A percentile compares a stretch with the other conserved stretches of the same genome.
Conservation (phyloP, 805 yeast species). For the Wickerhamomyces chambardii region DNA sequence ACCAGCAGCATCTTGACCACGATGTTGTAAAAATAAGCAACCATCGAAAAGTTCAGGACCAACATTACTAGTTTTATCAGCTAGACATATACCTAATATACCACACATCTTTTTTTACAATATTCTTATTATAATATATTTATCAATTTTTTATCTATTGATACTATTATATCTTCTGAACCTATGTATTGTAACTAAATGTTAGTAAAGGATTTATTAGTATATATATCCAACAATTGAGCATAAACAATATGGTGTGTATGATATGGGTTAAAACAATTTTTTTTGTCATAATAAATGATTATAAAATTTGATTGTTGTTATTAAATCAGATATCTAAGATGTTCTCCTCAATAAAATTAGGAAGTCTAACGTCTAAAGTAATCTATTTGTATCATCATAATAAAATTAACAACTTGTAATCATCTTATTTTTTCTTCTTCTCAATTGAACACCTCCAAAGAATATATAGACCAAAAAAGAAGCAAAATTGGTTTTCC, state of each 20-base stretch:
- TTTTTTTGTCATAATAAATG: too few species aligned
- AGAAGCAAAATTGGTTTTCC: too few species aligned
- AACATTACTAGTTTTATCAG: constrained; percentile 63
- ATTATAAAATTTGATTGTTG: too few species aligned
- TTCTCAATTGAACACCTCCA: too few species aligned
- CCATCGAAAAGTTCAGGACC: constrained; percentile 93
- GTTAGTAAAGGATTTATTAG: too few species aligned
- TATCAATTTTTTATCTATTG: neutral
- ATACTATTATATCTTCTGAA: too few species aligned
- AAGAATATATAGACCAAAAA: too few species aligned
- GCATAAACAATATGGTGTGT: too few species aligned
- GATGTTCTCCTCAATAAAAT: constrained; percentile 16
- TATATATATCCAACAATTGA: too few species aligned
- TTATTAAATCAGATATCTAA: constrained; percentile 9
- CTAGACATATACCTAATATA: constrained; percentile 77
- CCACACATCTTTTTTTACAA: constrained; percentile 68
- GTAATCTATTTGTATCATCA: constrained; percentile 14
- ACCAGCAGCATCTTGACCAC: constrained; percentile 99
- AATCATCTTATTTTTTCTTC: too few species aligned
- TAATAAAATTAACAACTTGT: neutral
- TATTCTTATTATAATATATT: neutral
- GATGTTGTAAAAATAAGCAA: constrained; percentile 84
- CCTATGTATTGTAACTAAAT: too few species aligned
- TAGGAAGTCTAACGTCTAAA: constrained; percentile 25
- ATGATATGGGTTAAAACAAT: too few species aligned